Conservation (phyloP, 352 stramenopile genomes). For the Globisporangium cederbergense region DNA sequence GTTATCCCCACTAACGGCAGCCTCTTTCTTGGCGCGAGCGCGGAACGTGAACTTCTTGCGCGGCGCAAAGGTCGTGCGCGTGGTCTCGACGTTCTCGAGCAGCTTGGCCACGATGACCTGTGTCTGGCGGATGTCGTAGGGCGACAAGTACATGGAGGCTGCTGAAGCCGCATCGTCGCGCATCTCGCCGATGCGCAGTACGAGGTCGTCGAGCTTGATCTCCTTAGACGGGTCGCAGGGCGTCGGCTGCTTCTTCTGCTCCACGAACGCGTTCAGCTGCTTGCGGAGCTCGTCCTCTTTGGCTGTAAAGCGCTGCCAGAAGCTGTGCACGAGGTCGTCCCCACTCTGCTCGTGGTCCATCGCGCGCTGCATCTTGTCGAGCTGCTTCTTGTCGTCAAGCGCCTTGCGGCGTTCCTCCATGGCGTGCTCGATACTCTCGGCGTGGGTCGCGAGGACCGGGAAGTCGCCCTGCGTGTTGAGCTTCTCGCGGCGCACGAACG, state of each 20-base stretch:
- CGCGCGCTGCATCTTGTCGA: constrained; percentile 21
- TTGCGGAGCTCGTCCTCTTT: constrained; percentile 51
- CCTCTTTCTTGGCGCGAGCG: constrained; percentile 25
- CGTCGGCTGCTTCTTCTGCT: constrained; percentile 56
- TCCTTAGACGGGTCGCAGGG: constrained; percentile 35
- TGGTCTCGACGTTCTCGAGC: constrained; percentile 62
- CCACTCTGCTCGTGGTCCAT: constrained; percentile 36
- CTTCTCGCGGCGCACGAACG: constrained; percentile 62
- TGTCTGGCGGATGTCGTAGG: constrained; percentile 83
- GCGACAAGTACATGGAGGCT: constrained; percentile 79
- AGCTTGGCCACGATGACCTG: constrained; percentile 65
- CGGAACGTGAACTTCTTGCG: constrained; percentile 87
- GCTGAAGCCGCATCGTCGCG: constrained; percentile 51
- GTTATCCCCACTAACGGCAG: constrained; percentile 15
- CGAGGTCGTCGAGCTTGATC: constrained; percentile 47
- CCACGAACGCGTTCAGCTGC: constrained; percentile 45
- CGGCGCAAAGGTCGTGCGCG: constrained; percentile 59
- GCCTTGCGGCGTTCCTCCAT: constrained; percentile 45
- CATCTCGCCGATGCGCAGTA: constrained; percentile 50
- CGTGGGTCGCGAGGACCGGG: constrained; percentile 41
- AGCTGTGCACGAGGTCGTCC: constrained; percentile 51
- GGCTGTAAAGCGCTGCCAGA: constrained; percentile 59
- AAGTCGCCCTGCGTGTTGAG: constrained; percentile 57
- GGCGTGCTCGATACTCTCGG: constrained; percentile 48
- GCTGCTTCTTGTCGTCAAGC: constrained; percentile 28